Evolutionary conservation across 2,329 filamentous ascomycete genomes (phyloP).

Genomic region (Alternaria novae-zelandiae): DNA sequence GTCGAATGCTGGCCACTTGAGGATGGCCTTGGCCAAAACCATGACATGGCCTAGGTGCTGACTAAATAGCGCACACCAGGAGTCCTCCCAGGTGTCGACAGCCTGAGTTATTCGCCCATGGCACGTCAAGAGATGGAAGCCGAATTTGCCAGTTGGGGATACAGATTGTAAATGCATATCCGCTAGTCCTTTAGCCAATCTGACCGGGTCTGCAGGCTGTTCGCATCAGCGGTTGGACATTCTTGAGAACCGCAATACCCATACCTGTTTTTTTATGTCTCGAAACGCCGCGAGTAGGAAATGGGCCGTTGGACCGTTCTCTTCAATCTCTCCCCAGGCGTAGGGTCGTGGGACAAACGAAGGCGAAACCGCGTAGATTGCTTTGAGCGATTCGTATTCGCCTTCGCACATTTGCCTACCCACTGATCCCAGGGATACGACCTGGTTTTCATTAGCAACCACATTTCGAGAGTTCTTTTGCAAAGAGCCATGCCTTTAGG

Average conservation of each 20-base stretch:
- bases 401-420: neutral
- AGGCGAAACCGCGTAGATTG: neutral
- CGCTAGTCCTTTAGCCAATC: fast-evolving
- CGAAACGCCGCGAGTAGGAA: neutral
- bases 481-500: too few relatives aligned
- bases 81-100: neutral
- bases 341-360: neutral
- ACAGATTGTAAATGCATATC: neutral
- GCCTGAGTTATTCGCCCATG: neutral
- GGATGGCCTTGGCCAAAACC: neutral
- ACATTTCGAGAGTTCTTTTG: fast-evolving
- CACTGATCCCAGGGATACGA: too few relatives aligned
- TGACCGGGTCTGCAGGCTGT: neutral
- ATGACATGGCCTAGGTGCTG: neutral
- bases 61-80: fast-evolving
- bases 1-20: neutral
- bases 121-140: neutral
- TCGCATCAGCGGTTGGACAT: too few relatives aligned
- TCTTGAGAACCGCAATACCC: too few relatives aligned
- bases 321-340: neutral
- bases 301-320: too few relatives aligned
- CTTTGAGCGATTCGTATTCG: neutral
- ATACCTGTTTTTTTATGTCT: neutral
- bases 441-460: too few relatives aligned
- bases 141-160: neutral